Evolutionary conservation across 2,329 filamentous ascomycete species (phyloP), one percentile per base, ranked within the genome.

Genomic region (Fusarium avenaceum): DNA sequence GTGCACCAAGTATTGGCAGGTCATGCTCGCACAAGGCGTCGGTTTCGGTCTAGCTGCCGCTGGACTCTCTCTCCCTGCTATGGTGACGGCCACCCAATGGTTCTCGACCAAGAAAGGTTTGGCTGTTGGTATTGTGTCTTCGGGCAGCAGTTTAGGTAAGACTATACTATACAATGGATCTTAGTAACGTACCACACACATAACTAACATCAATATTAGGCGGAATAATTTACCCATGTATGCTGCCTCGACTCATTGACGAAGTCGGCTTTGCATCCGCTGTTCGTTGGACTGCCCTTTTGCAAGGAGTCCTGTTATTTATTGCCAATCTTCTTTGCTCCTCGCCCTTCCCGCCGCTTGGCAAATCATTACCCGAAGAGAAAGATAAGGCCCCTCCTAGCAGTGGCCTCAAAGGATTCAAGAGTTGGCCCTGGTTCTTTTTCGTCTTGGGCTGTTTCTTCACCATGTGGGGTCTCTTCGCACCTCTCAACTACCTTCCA

Each of bases 361-460:
- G 43, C 8, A 48, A 22, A 48, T 22, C 19, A 30, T 28, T 22
- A 4, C 30, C 7, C 20, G 14, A 5, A 38, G 22, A 11, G 15
- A 48, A 38, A 4, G 24, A 22, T 26, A 19, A 10, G 2, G 22
- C 13, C 3, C 3, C 13, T 22, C 4, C 32, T 0, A 35, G n/a
- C 4, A 28, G 22, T 38, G n/a, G 4, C 4, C n/a, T 4, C 7
- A n/a, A 20, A 11, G 22, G 19, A 8, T 30, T 28, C 4, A 49
- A 30, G n/a, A 49, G 24, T 20, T 26, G 22, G 5, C 43, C 51
- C 10, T 49, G 32, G 51, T 30, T 17, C 1, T 49, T 54, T 19
- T 54, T 54, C 22, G 24, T 54, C 24, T 10, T 54, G 15, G 43
- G 51, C 1, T 54, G 43, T n/a, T 54, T 54, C 22, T 49, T 54